A percentile compares a stretch with the other conserved stretches of the same genome.
Conservation (phyloP, 805 yeast species). For the Starmerella powellii region DNA sequence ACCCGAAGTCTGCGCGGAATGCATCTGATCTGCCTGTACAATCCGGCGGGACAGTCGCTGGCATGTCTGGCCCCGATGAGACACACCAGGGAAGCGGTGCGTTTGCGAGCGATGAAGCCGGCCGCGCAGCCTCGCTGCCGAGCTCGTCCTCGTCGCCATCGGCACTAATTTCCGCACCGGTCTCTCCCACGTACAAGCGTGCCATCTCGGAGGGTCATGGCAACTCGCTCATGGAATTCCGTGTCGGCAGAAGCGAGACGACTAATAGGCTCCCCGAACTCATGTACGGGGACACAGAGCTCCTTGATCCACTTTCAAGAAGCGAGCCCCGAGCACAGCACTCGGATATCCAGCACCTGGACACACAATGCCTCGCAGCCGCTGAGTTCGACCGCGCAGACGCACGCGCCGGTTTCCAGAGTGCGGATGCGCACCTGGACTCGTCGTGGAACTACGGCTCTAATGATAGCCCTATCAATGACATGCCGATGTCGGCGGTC, state of each 20-base stretch:
- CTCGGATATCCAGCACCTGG: not conserved
- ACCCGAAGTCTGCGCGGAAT: not conserved
- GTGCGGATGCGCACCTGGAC: too few species aligned
- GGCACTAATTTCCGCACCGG: too few species aligned
- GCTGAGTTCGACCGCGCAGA: too few species aligned
- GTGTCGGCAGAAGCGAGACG: conserved; percentile 10
- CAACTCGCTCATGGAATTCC: not conserved
- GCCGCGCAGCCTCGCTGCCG: not conserved
- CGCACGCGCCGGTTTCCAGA: too few species aligned
- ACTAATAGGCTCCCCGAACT: conserved; percentile 1
- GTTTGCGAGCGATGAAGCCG: too few species aligned
- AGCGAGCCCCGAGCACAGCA: not conserved
- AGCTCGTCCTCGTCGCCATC: not conserved
- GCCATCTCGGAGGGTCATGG: conserved; percentile 5
- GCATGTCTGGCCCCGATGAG: too few species aligned
- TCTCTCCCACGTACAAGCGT: not conserved
- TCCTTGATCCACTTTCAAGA: conserved; percentile 4
- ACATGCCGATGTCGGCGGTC: too few species aligned
- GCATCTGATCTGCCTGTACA: too few species aligned
- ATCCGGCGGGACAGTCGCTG: too few species aligned
- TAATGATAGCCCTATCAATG: too few species aligned
- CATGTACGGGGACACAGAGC: conserved; percentile 6
- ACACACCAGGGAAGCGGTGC: too few species aligned
- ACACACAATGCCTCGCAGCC: not conserved
- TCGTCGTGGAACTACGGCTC: too few species aligned